A percentile compares a stretch with the other conserved stretches of the same genome.
Conservation (phyloP, 192 early-diverging fungal genomes). For the Entomortierella parvispora region DNA sequence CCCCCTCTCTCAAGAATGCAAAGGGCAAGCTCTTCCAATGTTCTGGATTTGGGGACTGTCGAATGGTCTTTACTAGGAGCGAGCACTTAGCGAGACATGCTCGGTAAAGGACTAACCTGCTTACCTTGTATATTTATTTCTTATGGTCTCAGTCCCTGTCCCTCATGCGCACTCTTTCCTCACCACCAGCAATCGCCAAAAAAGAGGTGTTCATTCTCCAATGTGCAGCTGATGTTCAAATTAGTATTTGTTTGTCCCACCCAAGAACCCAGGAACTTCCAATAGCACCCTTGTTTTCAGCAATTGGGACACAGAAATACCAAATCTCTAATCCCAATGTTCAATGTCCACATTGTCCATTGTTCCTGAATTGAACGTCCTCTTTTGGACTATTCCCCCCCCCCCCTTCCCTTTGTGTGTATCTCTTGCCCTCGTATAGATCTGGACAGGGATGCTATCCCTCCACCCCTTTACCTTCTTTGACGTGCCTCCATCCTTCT, state of each 20-base stretch:
- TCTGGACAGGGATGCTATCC: too few species aligned
- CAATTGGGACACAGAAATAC: background rate
- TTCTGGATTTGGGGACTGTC: conserved; percentile 48
- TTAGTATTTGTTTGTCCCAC: too few species aligned
- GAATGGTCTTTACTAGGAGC: conserved; percentile 52
- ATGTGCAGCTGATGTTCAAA: too few species aligned
- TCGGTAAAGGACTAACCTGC: conserved; percentile 28
- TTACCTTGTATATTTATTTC: background rate
- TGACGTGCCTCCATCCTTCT: too few species aligned
- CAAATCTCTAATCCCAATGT: background rate
- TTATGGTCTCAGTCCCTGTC: background rate
- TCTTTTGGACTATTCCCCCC: background rate
- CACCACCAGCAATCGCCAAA: background rate
- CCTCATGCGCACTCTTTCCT: background rate
- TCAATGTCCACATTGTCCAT: conserved; percentile 4
- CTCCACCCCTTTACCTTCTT: too few species aligned
- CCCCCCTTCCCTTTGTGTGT: background rate
- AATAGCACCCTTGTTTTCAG: too few species aligned
- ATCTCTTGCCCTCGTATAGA: background rate
- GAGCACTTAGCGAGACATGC: conserved; percentile 48
- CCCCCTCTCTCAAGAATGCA: conserved; percentile 11
- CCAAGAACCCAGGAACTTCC: too few species aligned
- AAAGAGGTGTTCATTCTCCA: too few species aligned
- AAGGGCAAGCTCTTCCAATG: conserved; percentile 51
- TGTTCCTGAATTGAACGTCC: background rate